phyloP scores from a whole-genome alignment of 176 grass and related monocot genomes.

The sorghum (Sorghum bicolor) region Sorghum_bicolor_NCBIv3 NC_012872.2:7496501-7497000 shows the following conservation, averaged over 20 bases:
- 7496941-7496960: neutral
- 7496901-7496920: neutral
- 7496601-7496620: neutral
- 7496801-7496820: neutral
- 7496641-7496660: neutral
- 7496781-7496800: constrained; percentile 54
- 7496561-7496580: neutral
- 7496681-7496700: neutral
- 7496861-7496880: constrained; percentile 31
- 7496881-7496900: neutral
- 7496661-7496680: neutral
- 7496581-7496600: neutral
- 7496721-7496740: constrained; percentile 66
- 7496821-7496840: constrained; percentile 42
- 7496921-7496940: neutral
- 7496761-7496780: constrained; percentile 41
- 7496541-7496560: neutral
- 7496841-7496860: constrained; percentile 30
- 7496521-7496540: constrained; percentile 6
- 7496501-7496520: neutral
- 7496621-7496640: neutral
- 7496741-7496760: constrained; percentile 50
- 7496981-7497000: neutral
- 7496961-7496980: neutral
- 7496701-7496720: constrained; percentile 14